phyloP scores from a whole-genome alignment of 2,329 filamentous ascomycete genomes.

The Periglandula ipomoeae region DNA sequence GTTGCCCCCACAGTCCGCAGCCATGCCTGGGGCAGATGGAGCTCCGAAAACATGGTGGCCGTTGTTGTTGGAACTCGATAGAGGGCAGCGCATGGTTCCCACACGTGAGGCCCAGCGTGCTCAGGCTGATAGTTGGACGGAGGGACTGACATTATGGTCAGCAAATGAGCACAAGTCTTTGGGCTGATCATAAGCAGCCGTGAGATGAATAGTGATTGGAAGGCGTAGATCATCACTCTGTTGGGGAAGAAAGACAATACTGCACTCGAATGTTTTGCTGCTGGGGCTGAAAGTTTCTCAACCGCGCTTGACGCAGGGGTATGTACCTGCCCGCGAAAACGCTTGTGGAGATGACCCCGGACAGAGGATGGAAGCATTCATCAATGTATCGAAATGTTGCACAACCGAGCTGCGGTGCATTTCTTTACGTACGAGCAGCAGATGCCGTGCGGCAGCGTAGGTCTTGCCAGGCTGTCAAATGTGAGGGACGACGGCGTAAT shows the following conservation, averaged over 20 bases:
- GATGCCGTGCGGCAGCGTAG: background rate
- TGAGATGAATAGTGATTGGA: background rate
- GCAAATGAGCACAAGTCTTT: conserved; percentile 1
- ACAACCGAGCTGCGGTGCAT: background rate
- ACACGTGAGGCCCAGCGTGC: background rate
- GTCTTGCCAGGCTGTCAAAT: background rate
- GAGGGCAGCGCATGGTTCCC: background rate
- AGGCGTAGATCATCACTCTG: background rate
- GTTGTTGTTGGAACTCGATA: background rate
- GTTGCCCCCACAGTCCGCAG: background rate
- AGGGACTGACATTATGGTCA: background rate
- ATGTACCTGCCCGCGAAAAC: too few relatives aligned
- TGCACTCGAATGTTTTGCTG: background rate
- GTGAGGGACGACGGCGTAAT: background rate
- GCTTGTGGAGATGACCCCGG: too few relatives aligned
- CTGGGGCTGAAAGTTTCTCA: background rate
- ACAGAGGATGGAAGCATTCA: background rate
- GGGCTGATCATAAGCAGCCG: background rate
- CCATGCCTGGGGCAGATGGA: background rate
- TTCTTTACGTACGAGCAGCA: background rate
- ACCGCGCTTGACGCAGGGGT: background rate
- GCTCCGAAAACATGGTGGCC: background rate
- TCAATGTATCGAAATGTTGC: background rate
- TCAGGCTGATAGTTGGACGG: background rate
- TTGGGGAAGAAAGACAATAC: background rate